phyloP scores from a whole-genome alignment of 2,329 filamentous ascomycete species.

The Parafenestella ontariensis region DNA sequence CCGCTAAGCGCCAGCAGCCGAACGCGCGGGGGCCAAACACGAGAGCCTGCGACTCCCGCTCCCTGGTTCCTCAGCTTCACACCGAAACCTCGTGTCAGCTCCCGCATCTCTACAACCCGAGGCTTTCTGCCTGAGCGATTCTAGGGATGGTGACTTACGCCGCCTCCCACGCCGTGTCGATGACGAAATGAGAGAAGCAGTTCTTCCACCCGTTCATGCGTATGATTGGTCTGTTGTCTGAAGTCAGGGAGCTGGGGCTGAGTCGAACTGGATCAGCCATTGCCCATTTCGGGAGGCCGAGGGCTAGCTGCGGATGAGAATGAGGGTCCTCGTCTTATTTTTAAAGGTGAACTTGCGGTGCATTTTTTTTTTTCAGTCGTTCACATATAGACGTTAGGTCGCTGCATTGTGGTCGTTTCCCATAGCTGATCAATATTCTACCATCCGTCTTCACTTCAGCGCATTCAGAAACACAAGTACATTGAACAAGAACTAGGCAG shows the following conservation, averaged over 20 bases:
- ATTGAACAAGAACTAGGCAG: slow-evolving; percentile 2
- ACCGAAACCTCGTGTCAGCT: slow-evolving; percentile 9
- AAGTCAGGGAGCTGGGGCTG: slow-evolving; percentile 21
- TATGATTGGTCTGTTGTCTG: slow-evolving; percentile 13
- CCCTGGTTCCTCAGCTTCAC: slow-evolving; percentile 1
- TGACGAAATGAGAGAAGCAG: slow-evolving; percentile 2
- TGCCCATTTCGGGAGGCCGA: slow-evolving; percentile 21
- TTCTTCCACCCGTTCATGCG: background rate
- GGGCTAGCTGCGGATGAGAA: slow-evolving; percentile 9
- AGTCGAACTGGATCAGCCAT: slow-evolving; percentile 25
- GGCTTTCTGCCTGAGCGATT: slow-evolving; percentile 5
- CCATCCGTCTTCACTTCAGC: background rate
- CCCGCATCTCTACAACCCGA: background rate
- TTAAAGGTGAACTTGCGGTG: slow-evolving; percentile 3
- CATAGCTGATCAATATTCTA: no score
- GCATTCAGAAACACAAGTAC: background rate
- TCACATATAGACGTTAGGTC: slow-evolving; percentile 6
- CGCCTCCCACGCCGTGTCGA: slow-evolving; percentile 2
- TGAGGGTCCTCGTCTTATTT: slow-evolving; percentile 11
- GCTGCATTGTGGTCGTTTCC: background rate
- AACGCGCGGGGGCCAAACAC: slow-evolving; percentile 19
- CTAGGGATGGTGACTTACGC: background rate
- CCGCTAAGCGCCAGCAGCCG: slow-evolving; percentile 6
- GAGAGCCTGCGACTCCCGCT: background rate
- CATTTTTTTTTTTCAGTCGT: background rate